Evolutionary conservation across 129 eudicot genomes (phyloP).

Genomic region (Scalesia atractyloides): DNA sequence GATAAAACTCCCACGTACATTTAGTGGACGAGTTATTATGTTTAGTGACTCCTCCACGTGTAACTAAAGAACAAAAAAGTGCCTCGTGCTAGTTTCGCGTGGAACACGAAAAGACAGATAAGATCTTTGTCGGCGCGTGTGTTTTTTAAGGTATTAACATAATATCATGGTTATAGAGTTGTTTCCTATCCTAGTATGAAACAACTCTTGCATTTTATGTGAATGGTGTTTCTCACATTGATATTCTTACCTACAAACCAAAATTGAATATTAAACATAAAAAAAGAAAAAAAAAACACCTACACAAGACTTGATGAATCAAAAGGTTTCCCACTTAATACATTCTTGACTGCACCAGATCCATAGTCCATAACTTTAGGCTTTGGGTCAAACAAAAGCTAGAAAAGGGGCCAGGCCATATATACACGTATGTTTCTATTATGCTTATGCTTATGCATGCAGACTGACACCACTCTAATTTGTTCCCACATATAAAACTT

Average conservation of each 20-base stretch:
- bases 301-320: not conserved
- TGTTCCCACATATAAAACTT: not conserved
- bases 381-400: conserved; percentile 19
- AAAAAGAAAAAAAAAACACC: not conserved
- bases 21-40: not conserved
- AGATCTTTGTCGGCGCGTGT: not conserved
- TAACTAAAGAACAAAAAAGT: not conserved
- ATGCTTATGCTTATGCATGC: conserved; percentile 21
- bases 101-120: not conserved
- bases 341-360: not conserved
- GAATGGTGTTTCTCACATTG: conserved; percentile 6
- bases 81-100: not conserved
- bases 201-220: conserved; percentile 10
- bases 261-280: not conserved
- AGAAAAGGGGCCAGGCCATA: not conserved
- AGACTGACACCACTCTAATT: conserved; percentile 26
- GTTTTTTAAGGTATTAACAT: not conserved
- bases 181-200: conserved; percentile 12
- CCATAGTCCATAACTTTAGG: conserved; percentile 14
- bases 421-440: not conserved
- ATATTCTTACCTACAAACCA: conserved; percentile 3
- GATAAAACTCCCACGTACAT: not conserved
- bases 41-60: not conserved
- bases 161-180: not conserved
- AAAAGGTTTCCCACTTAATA: conserved; percentile 27